phyloP scores from a whole-genome alignment of 1,284 basidiomycete genomes.

The Microbotryum saponariae region DNA sequence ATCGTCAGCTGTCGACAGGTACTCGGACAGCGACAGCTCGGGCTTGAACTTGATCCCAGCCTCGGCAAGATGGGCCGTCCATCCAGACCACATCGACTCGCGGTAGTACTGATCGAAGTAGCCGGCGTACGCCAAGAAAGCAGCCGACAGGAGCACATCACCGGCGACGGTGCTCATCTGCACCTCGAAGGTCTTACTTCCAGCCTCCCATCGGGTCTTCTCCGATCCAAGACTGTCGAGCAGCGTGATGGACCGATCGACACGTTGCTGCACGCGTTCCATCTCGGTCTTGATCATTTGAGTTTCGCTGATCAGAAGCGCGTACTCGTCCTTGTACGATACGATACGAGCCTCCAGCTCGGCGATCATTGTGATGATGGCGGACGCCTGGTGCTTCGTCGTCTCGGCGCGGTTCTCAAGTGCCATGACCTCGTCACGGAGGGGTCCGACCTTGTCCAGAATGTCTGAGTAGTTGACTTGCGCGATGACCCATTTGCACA shows the following conservation, averaged over 20 bases:
- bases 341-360: constrained; percentile 90
- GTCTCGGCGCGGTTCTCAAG: constrained; percentile 85
- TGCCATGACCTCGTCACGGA: constrained; percentile 89
- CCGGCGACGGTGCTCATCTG: constrained; percentile 99
- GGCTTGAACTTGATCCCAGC: constrained; percentile 89
- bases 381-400: constrained; percentile 82
- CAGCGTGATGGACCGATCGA: constrained; percentile 92
- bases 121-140: constrained; percentile 93
- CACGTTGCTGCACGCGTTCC: constrained; percentile 95
- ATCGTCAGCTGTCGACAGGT: constrained; percentile 94
- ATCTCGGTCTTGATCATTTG: constrained; percentile 97
- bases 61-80: constrained; percentile 78
- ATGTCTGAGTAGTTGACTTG: constrained; percentile 98
- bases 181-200: constrained; percentile 90
- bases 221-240: constrained; percentile 93
- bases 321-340: constrained; percentile 95
- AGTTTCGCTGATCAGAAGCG: constrained; percentile 90
- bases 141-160: constrained; percentile 90
- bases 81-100: constrained; percentile 93
- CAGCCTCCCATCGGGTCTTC: constrained; percentile 85
- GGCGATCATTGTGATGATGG: constrained; percentile 84
- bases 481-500: constrained; percentile 97
- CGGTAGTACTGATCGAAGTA: constrained; percentile 99
- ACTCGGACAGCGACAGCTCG: constrained; percentile 88
- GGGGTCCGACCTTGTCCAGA: constrained; percentile 91